Evolutionary conservation across 1,284 basidiomycete species (phyloP).

Genomic region (Clitocybe nebularis): DNA sequence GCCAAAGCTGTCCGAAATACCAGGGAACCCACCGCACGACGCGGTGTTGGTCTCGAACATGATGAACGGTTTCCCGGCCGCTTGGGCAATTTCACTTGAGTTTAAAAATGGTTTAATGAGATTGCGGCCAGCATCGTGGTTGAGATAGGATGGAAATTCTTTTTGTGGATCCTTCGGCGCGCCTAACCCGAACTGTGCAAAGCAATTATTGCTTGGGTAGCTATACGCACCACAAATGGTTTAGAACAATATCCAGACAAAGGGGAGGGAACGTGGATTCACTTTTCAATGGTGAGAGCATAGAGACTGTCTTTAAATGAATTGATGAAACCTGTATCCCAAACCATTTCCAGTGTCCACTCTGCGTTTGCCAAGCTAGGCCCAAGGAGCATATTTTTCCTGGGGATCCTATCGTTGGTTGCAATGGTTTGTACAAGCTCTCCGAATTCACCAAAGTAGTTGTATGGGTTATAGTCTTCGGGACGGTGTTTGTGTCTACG

Average conservation of each 20-base stretch:
- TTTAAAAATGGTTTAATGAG: slow-evolving; percentile 48
- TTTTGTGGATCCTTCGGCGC: slow-evolving; percentile 40
- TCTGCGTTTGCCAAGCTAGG: slow-evolving; percentile 51
- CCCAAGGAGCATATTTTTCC: slow-evolving; percentile 51
- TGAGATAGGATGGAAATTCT: slow-evolving; percentile 51
- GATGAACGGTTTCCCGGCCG: slow-evolving; percentile 46
- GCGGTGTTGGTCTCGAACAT: slow-evolving; percentile 79
- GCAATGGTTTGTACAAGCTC: slow-evolving; percentile 34
- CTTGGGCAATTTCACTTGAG: slow-evolving; percentile 39
- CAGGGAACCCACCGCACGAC: slow-evolving; percentile 72
- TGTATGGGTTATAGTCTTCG: slow-evolving; percentile 13
- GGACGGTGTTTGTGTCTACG: neutral
- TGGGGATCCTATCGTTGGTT: slow-evolving; percentile 35
- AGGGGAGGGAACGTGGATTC: slow-evolving; percentile 12
- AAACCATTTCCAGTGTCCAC: slow-evolving; percentile 51
- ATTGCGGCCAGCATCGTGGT: slow-evolving; percentile 41
- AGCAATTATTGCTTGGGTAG: slow-evolving; percentile 58
- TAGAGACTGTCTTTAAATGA: slow-evolving; percentile 42
- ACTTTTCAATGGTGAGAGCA: slow-evolving; percentile 44
- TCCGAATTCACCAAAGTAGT: slow-evolving; percentile 43
- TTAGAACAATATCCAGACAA: slow-evolving; percentile 17
- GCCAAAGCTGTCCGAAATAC: slow-evolving; percentile 66
- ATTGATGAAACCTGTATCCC: slow-evolving; percentile 55
- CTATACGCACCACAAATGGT: slow-evolving; percentile 33
- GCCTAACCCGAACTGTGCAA: slow-evolving; percentile 38